Base-by-base conservation (phyloP, 345 rosid species). In the Ailanthus altissimus region DNA sequence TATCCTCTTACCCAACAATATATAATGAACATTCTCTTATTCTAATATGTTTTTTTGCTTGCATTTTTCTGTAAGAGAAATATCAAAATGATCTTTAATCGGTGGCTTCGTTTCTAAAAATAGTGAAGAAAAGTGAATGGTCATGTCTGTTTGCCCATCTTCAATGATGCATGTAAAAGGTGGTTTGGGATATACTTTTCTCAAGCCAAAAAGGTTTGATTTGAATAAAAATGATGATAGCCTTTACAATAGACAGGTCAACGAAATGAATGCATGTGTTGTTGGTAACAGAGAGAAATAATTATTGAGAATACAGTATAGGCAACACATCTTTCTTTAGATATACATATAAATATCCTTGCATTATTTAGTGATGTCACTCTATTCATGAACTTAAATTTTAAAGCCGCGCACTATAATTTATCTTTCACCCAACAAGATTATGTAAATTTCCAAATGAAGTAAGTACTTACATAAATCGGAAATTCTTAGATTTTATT, bases 251-350 rank as follows among this genome's bases (percentile, higher is more conserved):
- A 49, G 70, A 49, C 70, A 50, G 50, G 70, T 75, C 70, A 75
- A 75, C 78, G 70, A 75, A 64, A 16, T 63, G 61, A 36, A 54
- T 51, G 21, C 18, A 18, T 38, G n/a, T 49, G 5, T 6, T 50
- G 77, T 64, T 47, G 50, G 38, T 63, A 74, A 74, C 69, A n/a
- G 10, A 49, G 60, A 21, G 42, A 42, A 58, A 72, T 73, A 73
- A 56, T n/a, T 32, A 32, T 1, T 32, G 42, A 43, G 67, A 25
- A 59, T 45, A 73, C 20, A 47, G 60, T 20, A 60, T 46, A 14
- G 42, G 40, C 38, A 72, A 43, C 25, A 25, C 25, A 59, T 73
- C 10, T 73, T 73, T 46, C 25, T 73, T 59, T 73, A 47, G 18
- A 73, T 59, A 45, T 46, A 6, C 65, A n/a, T n/a, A n/a, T n/a